Percentiles rank a stretch among this genome's conserved stretches.
These are phyloP conservation scores for Leucaena leucocephala DNA, from an alignment of 306 rosid species.

Conservation along the genomic window DNA sequence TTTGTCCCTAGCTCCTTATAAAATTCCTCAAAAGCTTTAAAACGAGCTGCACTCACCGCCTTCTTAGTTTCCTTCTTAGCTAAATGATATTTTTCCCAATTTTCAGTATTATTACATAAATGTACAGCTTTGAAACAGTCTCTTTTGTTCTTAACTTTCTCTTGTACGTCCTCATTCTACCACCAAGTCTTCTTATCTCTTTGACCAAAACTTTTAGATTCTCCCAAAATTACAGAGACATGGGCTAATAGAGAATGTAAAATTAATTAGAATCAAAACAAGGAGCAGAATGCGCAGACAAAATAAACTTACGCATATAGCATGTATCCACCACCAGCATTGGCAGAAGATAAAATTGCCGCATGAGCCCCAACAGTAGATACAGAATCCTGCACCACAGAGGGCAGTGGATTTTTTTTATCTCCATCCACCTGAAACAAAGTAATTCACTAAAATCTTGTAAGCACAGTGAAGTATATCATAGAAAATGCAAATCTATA, in stretches of 20 bases:
- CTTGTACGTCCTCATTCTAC: no score
- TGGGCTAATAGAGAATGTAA: conserved; percentile 11
- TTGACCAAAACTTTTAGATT: no score
- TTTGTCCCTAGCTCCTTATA: no score
- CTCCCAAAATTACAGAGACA: no score
- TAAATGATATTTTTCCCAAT: no score
- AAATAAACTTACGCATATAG: conserved; percentile 73
- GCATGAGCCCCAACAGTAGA: conserved; percentile 70
- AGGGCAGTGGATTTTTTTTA: conserved; percentile 64
- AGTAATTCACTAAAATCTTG: conserved; percentile 35
- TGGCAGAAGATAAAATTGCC: conserved; percentile 68
- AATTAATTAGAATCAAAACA: conserved; percentile 22
- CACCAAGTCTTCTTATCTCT: no score
- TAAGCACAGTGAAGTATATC: conserved; percentile 29
- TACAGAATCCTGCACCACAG: conserved; percentile 63
- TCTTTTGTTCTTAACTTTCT: no score
- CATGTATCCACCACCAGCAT: conserved; percentile 82
- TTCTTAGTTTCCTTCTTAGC: no score
- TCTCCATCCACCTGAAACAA: conserved; percentile 78
- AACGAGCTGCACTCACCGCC: no score
- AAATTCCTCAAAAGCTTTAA: no score
- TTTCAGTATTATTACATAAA: no score
- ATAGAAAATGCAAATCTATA: conserved; percentile 16
- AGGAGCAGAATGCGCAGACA: conserved; percentile 6
- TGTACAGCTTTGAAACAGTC: no score